Evolutionary conservation across 495 filamentous ascomycete species (phyloP).

Genomic region (Penicillium canariense): DNA sequence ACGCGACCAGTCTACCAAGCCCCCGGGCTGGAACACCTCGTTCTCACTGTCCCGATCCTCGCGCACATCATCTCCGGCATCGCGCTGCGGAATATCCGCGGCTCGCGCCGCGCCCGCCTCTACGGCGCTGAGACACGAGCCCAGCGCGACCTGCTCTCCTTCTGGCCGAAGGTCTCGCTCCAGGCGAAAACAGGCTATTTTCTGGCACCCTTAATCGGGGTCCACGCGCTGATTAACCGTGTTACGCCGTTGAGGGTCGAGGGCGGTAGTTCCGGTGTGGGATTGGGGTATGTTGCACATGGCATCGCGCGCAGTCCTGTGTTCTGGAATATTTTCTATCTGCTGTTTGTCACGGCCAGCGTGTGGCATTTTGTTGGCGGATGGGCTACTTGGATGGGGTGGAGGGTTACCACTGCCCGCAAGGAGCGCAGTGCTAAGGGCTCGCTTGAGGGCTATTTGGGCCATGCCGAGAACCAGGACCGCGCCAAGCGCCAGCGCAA

Average conservation of each 20-base stretch:
- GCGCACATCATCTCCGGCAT: constrained; percentile 64
- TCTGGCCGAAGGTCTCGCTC: constrained; percentile 67
- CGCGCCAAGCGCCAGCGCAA: constrained; percentile 48
- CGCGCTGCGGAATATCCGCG: constrained; percentile 69
- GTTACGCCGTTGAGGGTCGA: constrained; percentile 69
- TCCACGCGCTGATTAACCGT: constrained; percentile 71
- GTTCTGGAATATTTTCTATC: constrained; percentile 65
- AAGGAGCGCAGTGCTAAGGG: constrained; percentile 33
- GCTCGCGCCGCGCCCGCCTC: constrained; percentile 60
- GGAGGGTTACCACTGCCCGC: constrained; percentile 42
- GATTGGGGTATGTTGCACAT: constrained; percentile 79
- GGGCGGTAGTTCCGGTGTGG: constrained; percentile 78
- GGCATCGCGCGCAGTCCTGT: constrained; percentile 69
- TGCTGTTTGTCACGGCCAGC: constrained; percentile 62
- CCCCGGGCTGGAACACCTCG: constrained; percentile 43
- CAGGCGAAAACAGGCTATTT: constrained; percentile 66
- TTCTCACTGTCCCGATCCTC: constrained; percentile 45
- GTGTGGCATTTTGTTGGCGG: constrained; percentile 84
- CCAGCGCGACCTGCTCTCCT: constrained; percentile 33
- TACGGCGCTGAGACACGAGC: constrained; percentile 62
- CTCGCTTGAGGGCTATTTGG: constrained; percentile 37
- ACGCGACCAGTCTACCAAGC: constrained; percentile 80
- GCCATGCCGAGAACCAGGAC: constrained; percentile 37
- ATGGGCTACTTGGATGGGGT: constrained; percentile 69
- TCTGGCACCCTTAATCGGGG: constrained; percentile 58